Evolutionary conservation across 306 rosid genomes (phyloP), one percentile per base, ranked within the genome.

Genomic region (Rubus parviflorus): DNA sequence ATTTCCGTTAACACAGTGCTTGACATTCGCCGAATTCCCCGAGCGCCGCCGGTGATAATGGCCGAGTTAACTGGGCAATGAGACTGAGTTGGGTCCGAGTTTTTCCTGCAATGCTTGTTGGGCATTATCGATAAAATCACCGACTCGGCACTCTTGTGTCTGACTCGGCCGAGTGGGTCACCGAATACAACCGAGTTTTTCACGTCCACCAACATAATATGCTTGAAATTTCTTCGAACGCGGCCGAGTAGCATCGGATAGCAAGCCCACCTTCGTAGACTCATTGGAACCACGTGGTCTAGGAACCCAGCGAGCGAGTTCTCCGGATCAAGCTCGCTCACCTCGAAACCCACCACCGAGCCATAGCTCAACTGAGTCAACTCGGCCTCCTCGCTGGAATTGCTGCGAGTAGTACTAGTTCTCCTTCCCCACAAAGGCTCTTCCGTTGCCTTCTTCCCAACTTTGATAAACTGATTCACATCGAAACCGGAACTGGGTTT

Each of bases 201-300:
- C 25, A 79, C 89, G 72, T 88, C 97, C 3, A 85, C 88, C 22
- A 92, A 82, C 87, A 89, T 86, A 54, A 88, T 45, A 73, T 86
- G 93, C 81, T 90, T 95, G 89, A 92, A 95, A 43, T 73, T 81
- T 14, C 86, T 85, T 17, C 94, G 79, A 23, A 92, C 88, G 41
- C 99, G 96, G 40, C 97, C 97, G 12, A 95, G 88, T 2, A 92
- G 81, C 97, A 95, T 89, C 7, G 97, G 92, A 77, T 90, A 95
- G 57, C 97, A 92, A 2, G 97, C 96, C 99, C 99, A 95, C 40
- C 97, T 82, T 3, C 97, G 73, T 60, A 95, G 71, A 57, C 84
- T 76, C 84, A 92, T 80, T 4, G 97, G 89, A 30, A 85, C 83
- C 57, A 86, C 83, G 56, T 78, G 83, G 81, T 89, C 90, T 0